These are phyloP conservation scores for Lycium ferocissimum DNA, from an alignment of 257 asterid genomes.

Conservation along the genomic window DNA sequence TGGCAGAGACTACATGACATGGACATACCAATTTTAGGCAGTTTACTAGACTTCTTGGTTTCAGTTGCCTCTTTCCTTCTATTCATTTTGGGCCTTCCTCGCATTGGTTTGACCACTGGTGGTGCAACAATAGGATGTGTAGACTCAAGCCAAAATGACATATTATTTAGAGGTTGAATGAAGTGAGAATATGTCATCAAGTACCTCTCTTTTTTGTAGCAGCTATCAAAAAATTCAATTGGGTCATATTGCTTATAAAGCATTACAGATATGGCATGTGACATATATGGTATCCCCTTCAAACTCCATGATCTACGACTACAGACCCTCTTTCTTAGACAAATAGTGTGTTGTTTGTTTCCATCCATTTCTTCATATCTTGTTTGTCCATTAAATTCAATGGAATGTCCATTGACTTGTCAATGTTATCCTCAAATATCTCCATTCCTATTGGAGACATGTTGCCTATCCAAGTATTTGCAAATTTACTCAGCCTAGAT, in stretches of 20 bases:
- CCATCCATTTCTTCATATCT: neutral
- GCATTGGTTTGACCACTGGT: neutral
- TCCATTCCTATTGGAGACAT: neutral
- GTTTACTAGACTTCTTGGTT: neutral
- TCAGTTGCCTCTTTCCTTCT: neutral
- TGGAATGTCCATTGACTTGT: neutral
- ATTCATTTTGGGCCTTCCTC: neutral
- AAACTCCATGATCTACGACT: neutral
- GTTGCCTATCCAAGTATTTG: neutral
- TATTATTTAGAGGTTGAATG: neutral
- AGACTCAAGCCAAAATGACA: neutral
- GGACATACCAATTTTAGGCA: neutral
- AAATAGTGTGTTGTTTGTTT: neutral
- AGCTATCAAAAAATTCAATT: neutral
- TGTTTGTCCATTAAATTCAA: neutral
- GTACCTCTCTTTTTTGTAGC: neutral
- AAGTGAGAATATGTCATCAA: neutral
- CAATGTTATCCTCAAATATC: neutral
- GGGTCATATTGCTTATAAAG: neutral
- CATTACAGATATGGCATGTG: neutral
- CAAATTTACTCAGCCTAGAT: neutral
- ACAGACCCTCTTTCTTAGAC: neutral
- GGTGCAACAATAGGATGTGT: neutral
- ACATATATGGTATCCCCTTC: neutral
- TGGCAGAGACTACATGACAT: too few relatives aligned